A percentile compares a stretch with the other conserved stretches of the same genome.
phyloP scores from a whole-genome alignment of 257 asterid species.

The Solanum corneliomulleri region DNA sequence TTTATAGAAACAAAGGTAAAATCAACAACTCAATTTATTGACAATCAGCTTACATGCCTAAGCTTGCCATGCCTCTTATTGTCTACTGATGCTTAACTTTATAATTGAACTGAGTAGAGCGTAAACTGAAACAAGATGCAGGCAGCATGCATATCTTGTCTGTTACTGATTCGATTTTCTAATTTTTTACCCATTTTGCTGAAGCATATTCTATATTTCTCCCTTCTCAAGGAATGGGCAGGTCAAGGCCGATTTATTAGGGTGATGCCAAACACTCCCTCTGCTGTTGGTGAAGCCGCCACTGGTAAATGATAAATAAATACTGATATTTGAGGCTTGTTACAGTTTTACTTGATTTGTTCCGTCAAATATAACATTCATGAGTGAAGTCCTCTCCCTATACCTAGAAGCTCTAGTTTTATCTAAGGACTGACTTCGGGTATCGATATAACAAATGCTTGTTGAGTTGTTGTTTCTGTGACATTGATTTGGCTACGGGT shows the following conservation, averaged over 20 bases:
- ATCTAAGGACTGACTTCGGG: neutral
- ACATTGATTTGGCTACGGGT: neutral
- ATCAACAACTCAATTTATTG: neutral
- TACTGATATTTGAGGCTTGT: neutral
- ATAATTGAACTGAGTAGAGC: neutral
- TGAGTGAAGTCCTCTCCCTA: neutral
- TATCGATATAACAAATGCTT: neutral
- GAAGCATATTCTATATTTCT: neutral
- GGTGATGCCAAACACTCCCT: constrained; percentile 95
- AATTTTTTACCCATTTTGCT: neutral
- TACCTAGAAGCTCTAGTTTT: neutral
- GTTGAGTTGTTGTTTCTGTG: neutral
- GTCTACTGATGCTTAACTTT: neutral
- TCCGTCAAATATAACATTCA: neutral
- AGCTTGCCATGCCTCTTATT: neutral
- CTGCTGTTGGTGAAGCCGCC: constrained; percentile 86
- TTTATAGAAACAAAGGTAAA: neutral
- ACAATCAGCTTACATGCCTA: neutral
- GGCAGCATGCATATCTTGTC: neutral
- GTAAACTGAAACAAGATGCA: neutral
- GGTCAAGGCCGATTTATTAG: constrained; percentile 68
- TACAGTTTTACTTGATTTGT: neutral
- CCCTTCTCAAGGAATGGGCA: constrained; percentile 62
- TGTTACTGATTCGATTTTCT: neutral
- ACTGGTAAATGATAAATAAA: constrained; percentile 39